phyloP scores from a whole-genome alignment of 2,329 filamentous ascomycete genomes.

The Reticulascus tulasneorum region DNA sequence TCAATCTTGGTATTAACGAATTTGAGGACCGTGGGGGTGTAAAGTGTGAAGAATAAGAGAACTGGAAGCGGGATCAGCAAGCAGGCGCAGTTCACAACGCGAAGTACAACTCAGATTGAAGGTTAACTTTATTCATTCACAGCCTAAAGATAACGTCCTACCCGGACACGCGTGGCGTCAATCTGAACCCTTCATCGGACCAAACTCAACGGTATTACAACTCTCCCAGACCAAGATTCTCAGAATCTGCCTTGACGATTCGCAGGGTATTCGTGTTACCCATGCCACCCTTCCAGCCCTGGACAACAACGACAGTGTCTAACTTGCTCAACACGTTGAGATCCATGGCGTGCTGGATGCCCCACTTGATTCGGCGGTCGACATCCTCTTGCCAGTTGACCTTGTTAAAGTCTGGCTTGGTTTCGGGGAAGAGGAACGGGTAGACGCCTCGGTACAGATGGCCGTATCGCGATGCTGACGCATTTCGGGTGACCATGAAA shows the following conservation, averaged over 20 bases:
- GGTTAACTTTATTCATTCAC: too few relatives aligned
- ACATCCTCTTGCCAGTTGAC: slow-evolving; percentile 99
- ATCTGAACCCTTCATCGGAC: too few relatives aligned
- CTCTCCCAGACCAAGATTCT: slow-evolving; percentile 54
- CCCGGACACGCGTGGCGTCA: too few relatives aligned
- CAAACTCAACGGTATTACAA: too few relatives aligned
- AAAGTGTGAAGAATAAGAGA: too few relatives aligned
- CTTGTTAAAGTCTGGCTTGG: slow-evolving; percentile 90
- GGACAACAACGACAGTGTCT: slow-evolving; percentile 76
- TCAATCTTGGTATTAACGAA: too few relatives aligned
- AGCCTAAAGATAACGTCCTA: too few relatives aligned
- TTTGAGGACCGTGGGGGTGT: too few relatives aligned
- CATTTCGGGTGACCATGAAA: slow-evolving; percentile 95
- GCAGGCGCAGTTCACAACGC: too few relatives aligned
- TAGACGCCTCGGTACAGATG: slow-evolving; percentile 98
- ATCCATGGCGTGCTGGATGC: slow-evolving; percentile 79
- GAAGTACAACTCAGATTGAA: too few relatives aligned
- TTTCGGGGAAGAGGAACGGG: slow-evolving; percentile 89
- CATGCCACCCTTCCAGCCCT: slow-evolving; percentile 89
- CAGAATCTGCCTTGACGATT: slow-evolving; percentile 57
- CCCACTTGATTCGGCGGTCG: slow-evolving; percentile 96
- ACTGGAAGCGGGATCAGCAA: too few relatives aligned
- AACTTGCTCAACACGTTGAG: slow-evolving; percentile 71
- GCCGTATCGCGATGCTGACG: slow-evolving; percentile 78
- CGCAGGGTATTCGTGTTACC: slow-evolving; percentile 83